Evolutionary conservation across 2,329 filamentous ascomycete genomes (phyloP), one percentile per base, ranked within the genome.

Genomic region (Alternaria dauci): DNA sequence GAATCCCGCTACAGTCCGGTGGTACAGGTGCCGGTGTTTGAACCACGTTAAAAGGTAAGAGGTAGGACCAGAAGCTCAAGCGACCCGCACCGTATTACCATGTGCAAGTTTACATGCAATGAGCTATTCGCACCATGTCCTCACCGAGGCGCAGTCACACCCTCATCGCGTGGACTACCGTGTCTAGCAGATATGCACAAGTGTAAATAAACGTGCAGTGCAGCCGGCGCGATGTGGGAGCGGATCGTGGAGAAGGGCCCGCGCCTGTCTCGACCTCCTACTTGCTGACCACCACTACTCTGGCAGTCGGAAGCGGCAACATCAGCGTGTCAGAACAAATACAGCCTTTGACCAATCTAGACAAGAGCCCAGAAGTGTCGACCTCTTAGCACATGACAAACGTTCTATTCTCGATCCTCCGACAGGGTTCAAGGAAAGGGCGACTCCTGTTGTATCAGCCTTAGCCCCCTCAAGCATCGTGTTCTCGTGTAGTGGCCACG

Each of bases 131-230:
- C 50, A 48, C 38, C n/a, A 51, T 43, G 53, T 57, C 55, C 61
- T 62, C 53, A 62, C 51, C 53, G 36, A 70, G 62, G 59, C 47
- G 60, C 60, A 69, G 75, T 77, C 60, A 65, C 63, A 78, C 74
- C 58, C 55, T 64, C 56, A 61, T 69, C 76, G 73, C 76, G 76
- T 78, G 76, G 73, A 61, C 67, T 53, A 67, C 48, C 69, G 67
- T 69, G 64, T 68, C 65, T 71, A 71, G 69, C 62, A 69, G 55
- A 62, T 64, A 73, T 77, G 75, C 76, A 75, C 69, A 75, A 69
- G 71, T 75, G 70, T 68, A 76, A 77, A 76, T 78, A 78, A 78
- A 76, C 71, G 75, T 77, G 76, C 75, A 78, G 75, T 66, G 75
- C 76, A 78, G 68, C 76, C 70, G 74, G 75, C 75, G 75, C 75